Evolutionary conservation across 306 rosid species (phyloP).

Genomic region (Medicago ruthenica): DNA sequence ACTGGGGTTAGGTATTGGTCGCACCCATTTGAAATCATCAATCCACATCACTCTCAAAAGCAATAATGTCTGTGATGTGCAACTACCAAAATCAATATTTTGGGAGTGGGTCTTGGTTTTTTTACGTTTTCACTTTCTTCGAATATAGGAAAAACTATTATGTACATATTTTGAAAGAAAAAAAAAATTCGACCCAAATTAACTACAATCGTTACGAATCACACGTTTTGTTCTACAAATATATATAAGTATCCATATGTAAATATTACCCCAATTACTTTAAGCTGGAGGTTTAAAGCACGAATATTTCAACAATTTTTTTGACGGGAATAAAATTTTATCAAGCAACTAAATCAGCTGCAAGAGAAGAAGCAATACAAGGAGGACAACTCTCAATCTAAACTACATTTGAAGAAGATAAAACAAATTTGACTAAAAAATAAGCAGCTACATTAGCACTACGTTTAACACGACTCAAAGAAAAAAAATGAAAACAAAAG

Average conservation of each 20-base stretch:
- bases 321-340: too few relatives aligned
- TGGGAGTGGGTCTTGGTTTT: constrained; percentile 14
- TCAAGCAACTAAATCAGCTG: too few relatives aligned
- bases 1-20: constrained; percentile 49
- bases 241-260: background rate
- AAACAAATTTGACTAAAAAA: too few relatives aligned
- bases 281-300: too few relatives aligned
- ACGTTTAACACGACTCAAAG: too few relatives aligned
- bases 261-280: background rate
- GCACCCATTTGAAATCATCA: constrained; percentile 27
- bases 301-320: too few relatives aligned
- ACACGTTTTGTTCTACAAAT: background rate
- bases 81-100: constrained; percentile 20
- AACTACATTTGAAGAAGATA: too few relatives aligned
- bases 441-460: too few relatives aligned
- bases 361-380: too few relatives aligned
- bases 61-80: background rate
- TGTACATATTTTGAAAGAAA: background rate
- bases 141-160: background rate
- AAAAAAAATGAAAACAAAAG: too few relatives aligned
- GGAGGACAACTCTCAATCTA: too few relatives aligned
- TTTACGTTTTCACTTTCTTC: constrained; percentile 48
- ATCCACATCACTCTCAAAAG: constrained; percentile 26
- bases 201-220: background rate
- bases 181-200: background rate